Evolutionary conservation across 805 yeast species (phyloP).

Genomic region (Lachancea sp.): DNA sequence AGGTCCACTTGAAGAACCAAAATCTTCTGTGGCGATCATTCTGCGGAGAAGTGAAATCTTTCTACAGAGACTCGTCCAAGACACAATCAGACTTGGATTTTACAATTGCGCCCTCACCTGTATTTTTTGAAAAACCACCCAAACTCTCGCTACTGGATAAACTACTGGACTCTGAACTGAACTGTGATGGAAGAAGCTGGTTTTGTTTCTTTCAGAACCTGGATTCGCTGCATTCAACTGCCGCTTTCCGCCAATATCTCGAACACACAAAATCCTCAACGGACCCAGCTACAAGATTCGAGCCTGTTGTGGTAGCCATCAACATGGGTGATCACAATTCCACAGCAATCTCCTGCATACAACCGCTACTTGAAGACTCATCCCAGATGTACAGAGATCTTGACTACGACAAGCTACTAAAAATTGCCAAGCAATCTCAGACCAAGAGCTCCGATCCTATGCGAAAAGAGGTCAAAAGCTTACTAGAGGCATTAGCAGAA

Average conservation of each 20-base stretch:
- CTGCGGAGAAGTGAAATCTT: neutral
- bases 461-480: constrained; percentile 9
- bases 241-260: constrained; percentile 1
- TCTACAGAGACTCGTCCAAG: neutral
- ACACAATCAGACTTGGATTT: neutral
- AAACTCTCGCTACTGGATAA: neutral
- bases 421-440: constrained; percentile 17
- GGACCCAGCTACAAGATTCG: neutral
- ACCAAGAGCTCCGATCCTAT: constrained; percentile 4
- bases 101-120: neutral
- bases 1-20: neutral
- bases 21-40: neutral
- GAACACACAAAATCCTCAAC: neutral
- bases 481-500: constrained; percentile 16
- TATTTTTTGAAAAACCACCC: constrained; percentile 1
- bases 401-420: constrained; percentile 22
- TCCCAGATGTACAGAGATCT: constrained; percentile 19
- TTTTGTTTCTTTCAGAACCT: constrained; percentile 4
- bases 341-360: constrained; percentile 12
- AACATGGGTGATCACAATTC: neutral
- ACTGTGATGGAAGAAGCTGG: neutral
- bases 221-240: neutral
- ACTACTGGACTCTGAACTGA: neutral
- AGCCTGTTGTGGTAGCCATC: constrained; percentile 1
- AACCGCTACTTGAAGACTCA: constrained; percentile 22